Percentiles rank a stretch among this genome's conserved stretches.
phyloP scores from a whole-genome alignment of 2,329 filamentous ascomycete species.

The Trichoderma semiorbis region DNA sequence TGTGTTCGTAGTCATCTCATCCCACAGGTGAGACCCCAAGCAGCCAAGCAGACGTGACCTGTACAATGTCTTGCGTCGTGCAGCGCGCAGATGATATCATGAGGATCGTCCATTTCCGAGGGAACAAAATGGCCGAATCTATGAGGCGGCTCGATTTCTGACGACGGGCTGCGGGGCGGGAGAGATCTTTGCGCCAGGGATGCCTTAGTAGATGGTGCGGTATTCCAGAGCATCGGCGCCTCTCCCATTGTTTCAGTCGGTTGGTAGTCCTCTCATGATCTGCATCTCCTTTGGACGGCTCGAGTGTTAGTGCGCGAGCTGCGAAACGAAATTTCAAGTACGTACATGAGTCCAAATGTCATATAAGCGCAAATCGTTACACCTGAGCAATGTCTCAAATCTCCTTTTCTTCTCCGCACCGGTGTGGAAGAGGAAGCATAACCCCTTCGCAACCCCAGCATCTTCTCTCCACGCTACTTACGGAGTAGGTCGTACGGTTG shows the following conservation, averaged over 20 bases:
- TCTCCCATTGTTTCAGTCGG: not conserved
- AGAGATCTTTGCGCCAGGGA: not conserved
- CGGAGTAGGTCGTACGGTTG: not conserved
- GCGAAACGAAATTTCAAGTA: not conserved
- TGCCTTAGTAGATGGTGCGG: not conserved
- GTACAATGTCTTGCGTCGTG: constrained; percentile 1
- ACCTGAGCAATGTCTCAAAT: constrained; percentile 6
- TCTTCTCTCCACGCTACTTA: not conserved
- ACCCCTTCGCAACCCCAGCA: not conserved
- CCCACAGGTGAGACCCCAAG: not conserved
- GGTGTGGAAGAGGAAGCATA: not conserved
- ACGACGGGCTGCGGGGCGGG: not conserved
- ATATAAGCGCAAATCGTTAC: not conserved
- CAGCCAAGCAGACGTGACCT: not conserved
- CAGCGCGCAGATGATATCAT: not conserved
- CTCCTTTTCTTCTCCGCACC: constrained; percentile 3
- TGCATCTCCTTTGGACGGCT: not conserved
- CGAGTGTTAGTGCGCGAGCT: not conserved
- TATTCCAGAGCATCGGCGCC: not conserved
- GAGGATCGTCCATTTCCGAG: not conserved
- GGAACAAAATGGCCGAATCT: not conserved
- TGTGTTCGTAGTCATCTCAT: not conserved
- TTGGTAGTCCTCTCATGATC: not conserved
- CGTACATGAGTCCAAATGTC: not conserved
- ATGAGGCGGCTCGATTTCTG: not conserved